A percentile compares a stretch with the other conserved stretches of the same genome.
Conservation (phyloP, 148 eudicot species). For the Simmondsia chinensis region DNA sequence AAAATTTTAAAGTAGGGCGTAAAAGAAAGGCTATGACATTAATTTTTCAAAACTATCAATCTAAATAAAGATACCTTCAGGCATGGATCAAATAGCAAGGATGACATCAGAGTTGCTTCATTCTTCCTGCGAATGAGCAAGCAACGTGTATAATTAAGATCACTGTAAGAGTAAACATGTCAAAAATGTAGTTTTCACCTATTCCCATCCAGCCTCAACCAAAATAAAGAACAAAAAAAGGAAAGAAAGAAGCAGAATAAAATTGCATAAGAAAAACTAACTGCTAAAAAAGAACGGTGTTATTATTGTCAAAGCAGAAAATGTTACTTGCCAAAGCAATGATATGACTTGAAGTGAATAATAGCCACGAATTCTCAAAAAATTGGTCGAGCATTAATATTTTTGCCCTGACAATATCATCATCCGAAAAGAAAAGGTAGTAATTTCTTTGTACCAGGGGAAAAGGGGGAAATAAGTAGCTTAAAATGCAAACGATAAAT, state of each 20-base stretch:
- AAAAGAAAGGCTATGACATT: too few species aligned
- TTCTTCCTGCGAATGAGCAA: conserved; percentile 46
- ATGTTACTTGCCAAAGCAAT: too few species aligned
- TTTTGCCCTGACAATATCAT: too few species aligned
- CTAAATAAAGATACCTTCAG: conserved; percentile 41
- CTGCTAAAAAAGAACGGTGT: too few species aligned
- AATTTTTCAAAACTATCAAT: not conserved
- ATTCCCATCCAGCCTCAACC: not conserved
- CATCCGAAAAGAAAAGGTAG: too few species aligned
- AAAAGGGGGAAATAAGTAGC: not conserved
- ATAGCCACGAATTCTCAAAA: too few species aligned
- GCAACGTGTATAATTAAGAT: conserved; percentile 5
- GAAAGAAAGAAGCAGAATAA: not conserved
- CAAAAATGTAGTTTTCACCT: not conserved
- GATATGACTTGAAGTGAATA: too few species aligned
- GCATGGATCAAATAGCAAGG: conserved; percentile 83
- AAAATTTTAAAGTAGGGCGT: too few species aligned
- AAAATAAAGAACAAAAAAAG: not conserved
- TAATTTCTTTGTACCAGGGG: too few species aligned
- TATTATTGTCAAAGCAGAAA: too few species aligned
- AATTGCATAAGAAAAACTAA: not conserved
- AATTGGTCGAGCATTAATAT: too few species aligned
- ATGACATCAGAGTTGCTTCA: conserved; percentile 80
- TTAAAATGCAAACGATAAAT: not conserved
- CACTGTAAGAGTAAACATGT: not conserved